Base-by-base conservation (phyloP, 2,329 filamentous ascomycete genomes). In the Pseudogymnoascus sp. region DNA sequence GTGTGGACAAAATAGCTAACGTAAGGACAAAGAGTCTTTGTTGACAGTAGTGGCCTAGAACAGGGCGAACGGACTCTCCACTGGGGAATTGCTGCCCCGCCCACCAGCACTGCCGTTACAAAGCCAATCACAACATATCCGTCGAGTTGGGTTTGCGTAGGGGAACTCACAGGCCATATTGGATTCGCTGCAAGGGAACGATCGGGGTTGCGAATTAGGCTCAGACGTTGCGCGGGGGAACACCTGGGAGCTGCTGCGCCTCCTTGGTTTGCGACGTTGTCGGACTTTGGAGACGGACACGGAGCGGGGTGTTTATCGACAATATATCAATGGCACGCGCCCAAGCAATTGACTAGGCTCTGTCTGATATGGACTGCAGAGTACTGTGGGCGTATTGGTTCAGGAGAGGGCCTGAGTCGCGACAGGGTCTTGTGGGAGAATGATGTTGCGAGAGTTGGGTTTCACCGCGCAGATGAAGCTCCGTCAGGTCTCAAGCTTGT, bases 51-150 rank as follows among this genome's bases (percentile, higher is more conserved):
- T 34, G 28, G 28, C 8, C 51, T 28, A 19, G 28, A 57, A 5
- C 28, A 57, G 51, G 51, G 51, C 51, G 48, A 31, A 25, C 48
- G 28, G n/a, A 19, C 16, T 57, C 51, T 13, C n/a, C 51, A 21
- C n/a, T 34, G 28, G 51, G 51, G 25, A 21, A 57, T 57, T 57
- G 51, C 51, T 34, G 51, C 51, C 28, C 51, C 25, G 28, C 48
- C 25, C 25, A 25, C 48, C 25, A 57, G 48, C 48, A 57, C 25
- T 19, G 19, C 48, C 48, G 19, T 57, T 57, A 57, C 25, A 57
- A 57, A 57, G 48, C 48, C 51, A 57, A 57, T 57, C 51, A 57
- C 28, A 34, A 34, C n/a, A 57, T 57, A 57, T 34, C 51, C 16
- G 51, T 57, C 34, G n/a, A 21, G 51, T 57, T 57, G 28, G 51